A percentile compares a stretch with the other conserved stretches of the same genome.
phyloP scores from a whole-genome alignment of 116 monocot genomes.

The Thalassia testudinum region DNA sequence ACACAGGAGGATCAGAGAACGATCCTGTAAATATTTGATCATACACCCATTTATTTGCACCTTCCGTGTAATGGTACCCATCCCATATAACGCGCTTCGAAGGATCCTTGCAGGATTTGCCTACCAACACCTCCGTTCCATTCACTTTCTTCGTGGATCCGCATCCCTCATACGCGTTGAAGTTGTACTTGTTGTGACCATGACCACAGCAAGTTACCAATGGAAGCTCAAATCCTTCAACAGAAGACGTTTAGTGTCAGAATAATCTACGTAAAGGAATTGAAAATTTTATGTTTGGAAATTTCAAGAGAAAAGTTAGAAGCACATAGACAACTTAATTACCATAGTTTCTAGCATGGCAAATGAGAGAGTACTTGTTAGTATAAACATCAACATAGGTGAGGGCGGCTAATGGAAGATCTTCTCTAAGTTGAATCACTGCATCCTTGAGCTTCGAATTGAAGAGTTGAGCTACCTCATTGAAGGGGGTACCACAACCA shows the following conservation, averaged over 20 bases:
- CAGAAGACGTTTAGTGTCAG: background rate
- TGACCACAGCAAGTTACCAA: slow-evolving; percentile 36
- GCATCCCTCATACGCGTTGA: slow-evolving; percentile 10
- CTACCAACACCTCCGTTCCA: slow-evolving; percentile 16
- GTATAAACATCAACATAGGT: no score
- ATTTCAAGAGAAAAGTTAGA: background rate
- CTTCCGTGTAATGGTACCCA: slow-evolving; percentile 22
- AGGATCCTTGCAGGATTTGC: slow-evolving; percentile 26
- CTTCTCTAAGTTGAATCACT: slow-evolving; percentile 18
- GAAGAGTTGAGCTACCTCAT: slow-evolving; percentile 20
- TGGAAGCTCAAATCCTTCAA: slow-evolving; percentile 36
- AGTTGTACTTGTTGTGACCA: slow-evolving; percentile 46
- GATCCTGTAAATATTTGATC: slow-evolving; percentile 5
- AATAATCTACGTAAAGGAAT: background rate
- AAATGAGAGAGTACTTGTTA: slow-evolving; percentile 35
- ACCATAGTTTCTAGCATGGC: slow-evolving; percentile 22
- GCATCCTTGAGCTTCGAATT: slow-evolving; percentile 35
- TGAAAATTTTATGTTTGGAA: background rate
- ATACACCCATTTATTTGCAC: slow-evolving; percentile 14
- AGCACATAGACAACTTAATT: background rate
- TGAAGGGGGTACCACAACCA: no score
- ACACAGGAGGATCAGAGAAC: slow-evolving; percentile 7
- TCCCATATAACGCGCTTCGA: slow-evolving; percentile 27
- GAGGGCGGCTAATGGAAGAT: slow-evolving; percentile 15
- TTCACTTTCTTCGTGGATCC: slow-evolving; percentile 12